Percentiles rank a stretch among this genome's conserved stretches.
Evolutionary conservation across 2,329 filamentous ascomycete species (phyloP).

Genomic region (Botrytis sinoallii): DNA sequence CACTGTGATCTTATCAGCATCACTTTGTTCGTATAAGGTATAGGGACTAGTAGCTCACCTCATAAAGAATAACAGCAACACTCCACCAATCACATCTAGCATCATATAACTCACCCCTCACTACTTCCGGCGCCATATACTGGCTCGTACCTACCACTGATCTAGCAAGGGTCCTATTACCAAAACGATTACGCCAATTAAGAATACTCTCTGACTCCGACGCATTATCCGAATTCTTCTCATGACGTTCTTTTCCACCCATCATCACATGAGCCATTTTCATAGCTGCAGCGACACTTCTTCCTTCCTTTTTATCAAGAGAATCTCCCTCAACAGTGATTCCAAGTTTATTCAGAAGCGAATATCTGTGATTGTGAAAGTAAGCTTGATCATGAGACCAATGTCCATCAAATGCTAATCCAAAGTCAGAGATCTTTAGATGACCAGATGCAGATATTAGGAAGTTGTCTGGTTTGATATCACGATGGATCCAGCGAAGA

Average conservation of each 20-base stretch:
- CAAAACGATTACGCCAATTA: conserved; percentile 65
- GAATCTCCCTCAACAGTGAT: conserved; percentile 72
- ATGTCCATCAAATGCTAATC: conserved; percentile 89
- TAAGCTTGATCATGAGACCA: conserved; percentile 90
- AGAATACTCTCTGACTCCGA: conserved; percentile 51
- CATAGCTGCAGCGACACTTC: conserved; percentile 42
- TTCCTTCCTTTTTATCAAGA: conserved; percentile 60
- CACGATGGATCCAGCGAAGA: conserved; percentile 87
- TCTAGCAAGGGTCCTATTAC: conserved; percentile 70
- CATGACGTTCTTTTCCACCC: conserved; percentile 41
- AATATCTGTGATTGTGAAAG: conserved; percentile 79
- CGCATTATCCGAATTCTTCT: conserved; percentile 36
- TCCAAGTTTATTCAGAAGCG: conserved; percentile 70
- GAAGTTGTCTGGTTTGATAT: conserved; percentile 97
- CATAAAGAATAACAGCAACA: conserved; percentile 88
- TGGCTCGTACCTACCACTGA: conserved; percentile 94
- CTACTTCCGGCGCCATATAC: conserved; percentile 96
- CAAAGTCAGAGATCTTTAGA: conserved; percentile 94
- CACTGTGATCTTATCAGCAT: conserved; percentile 49
- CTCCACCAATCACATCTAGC: conserved; percentile 97
- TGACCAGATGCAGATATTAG: conserved; percentile 85
- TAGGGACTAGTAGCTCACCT: conserved; percentile 46
- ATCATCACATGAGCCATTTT: conserved; percentile 42
- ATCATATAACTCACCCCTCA: conserved; percentile 79
- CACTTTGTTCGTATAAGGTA: neutral